A percentile compares a stretch with the other conserved stretches of the same genome.
Conservation (phyloP, 106 monocot genomes). For the Acanthochlamys bracteata region DNA sequence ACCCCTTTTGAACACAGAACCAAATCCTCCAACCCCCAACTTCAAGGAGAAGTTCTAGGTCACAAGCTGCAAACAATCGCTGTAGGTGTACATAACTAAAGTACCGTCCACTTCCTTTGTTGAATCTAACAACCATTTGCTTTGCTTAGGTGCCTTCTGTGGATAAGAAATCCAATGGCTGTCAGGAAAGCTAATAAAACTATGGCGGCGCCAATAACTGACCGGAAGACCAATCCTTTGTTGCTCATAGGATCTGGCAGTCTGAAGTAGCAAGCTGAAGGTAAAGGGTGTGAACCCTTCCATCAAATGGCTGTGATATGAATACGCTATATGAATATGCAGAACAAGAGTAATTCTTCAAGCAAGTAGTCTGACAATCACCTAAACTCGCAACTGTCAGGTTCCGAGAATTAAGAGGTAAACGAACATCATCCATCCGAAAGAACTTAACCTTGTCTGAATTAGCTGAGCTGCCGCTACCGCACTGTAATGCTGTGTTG, state of each 20-base stretch:
- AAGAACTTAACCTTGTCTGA: slow-evolving; percentile 17
- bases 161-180: slow-evolving; percentile 7
- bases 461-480: background rate
- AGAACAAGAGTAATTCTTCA: slow-evolving; percentile 37
- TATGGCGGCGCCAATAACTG: background rate
- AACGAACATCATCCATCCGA: slow-evolving; percentile 8
- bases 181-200: background rate
- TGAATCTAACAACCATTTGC: background rate
- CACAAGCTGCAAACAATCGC: slow-evolving; percentile 18
- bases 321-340: slow-evolving; percentile 25
- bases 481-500: slow-evolving; percentile 10
- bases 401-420: slow-evolving; percentile 11
- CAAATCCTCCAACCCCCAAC: slow-evolving; percentile 29
- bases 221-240: background rate
- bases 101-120: slow-evolving; percentile 3
- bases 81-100: slow-evolving; percentile 17
- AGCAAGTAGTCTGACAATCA: slow-evolving; percentile 30
- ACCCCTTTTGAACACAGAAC: slow-evolving; percentile 29
- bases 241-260: slow-evolving; percentile 9
- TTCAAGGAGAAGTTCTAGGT: slow-evolving; percentile 39
- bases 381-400: background rate
- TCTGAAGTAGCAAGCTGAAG: slow-evolving; percentile 31
- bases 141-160: slow-evolving; percentile 3
- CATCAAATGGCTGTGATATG: slow-evolving; percentile 13
- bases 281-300: slow-evolving; percentile 3